Evolutionary conservation across 2,329 filamentous ascomycete genomes (phyloP), one percentile per base, ranked within the genome.

Genomic region (Cryphonectria parasitica): DNA sequence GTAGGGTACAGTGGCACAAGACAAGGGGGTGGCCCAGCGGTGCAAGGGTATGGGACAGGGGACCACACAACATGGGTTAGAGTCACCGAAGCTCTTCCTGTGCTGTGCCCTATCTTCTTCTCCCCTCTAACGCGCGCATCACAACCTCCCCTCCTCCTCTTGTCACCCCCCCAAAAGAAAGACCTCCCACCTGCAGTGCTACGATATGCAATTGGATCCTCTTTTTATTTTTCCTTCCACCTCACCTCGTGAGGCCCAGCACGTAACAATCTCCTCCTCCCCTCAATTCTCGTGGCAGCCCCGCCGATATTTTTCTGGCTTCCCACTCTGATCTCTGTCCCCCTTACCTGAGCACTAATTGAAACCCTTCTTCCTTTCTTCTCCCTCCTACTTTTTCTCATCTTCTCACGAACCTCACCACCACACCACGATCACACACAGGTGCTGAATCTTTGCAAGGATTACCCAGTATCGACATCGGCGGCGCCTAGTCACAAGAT

Each of bases 201-300:
- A 58, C 54, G 13, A 13, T 62, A 62, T 41, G 22, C 58, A 62
- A 62, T 41, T 62, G 31, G 31, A 34, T 62, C 36, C 31, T 36
- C 58, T 62, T 41, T 62, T 36, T 41, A 5, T 39, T 41, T 62
- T 39, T 25, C 52, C 45, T 43, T 41, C 56, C 66, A 64, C 60
- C 61, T n/a, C 66, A 64, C 60, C 61, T 71, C 69, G 64, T 68
- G 54, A 58, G 67, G 60, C 66, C 31, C 58, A 66, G 52, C 62
- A 64, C 69, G 69, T 63, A 63, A 61, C 64, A 60, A 60, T 56
- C 41, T 60, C 67, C 69, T 54, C 63, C 68, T 68, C 66, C 52
- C 60, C 64, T 58, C 69, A 39, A 63, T 67, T 61, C 45, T 67
- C 66, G 67, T 69, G 56, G 63, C 52, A 68, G 67, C 52, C 67